A percentile compares a stretch with the other conserved stretches of the same genome.
These are phyloP conservation scores for Acanthamoeba royreba DNA, from an alignment of 208 protist species.

Conservation along the genomic window DNA sequence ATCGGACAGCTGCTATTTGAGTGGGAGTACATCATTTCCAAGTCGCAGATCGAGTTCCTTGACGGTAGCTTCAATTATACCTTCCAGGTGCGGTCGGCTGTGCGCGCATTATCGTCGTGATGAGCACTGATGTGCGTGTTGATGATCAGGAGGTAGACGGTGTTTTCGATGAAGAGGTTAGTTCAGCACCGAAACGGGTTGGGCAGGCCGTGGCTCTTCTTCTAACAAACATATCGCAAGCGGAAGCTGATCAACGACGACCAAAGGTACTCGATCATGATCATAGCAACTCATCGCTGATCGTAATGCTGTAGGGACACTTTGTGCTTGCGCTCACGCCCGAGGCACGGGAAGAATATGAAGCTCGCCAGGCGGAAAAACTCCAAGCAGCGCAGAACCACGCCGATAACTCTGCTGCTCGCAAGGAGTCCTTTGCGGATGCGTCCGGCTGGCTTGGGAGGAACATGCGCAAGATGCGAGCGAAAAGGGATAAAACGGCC, in stretches of 20 bases:
- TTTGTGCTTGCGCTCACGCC: neutral
- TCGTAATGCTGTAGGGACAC: too few species aligned
- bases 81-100: neutral
- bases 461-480: slow-evolving; percentile 1
- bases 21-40: neutral
- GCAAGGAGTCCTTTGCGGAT: neutral
- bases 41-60: neutral
- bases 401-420: neutral
- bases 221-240: neutral
- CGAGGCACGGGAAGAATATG: neutral
- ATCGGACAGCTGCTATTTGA: neutral
- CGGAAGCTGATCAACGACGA: neutral
- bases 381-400: neutral
- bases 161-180: neutral
- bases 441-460: neutral
- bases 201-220: neutral
- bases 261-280: neutral
- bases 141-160: neutral
- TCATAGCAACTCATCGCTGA: too few species aligned
- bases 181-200: neutral
- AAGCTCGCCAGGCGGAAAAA: neutral
- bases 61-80: neutral
- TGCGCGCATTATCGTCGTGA: neutral
- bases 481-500: neutral
- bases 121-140: neutral